Base-by-base conservation (phyloP, 202 grass and related monocot genomes). In the Schoenoplectus triqueter region DNA sequence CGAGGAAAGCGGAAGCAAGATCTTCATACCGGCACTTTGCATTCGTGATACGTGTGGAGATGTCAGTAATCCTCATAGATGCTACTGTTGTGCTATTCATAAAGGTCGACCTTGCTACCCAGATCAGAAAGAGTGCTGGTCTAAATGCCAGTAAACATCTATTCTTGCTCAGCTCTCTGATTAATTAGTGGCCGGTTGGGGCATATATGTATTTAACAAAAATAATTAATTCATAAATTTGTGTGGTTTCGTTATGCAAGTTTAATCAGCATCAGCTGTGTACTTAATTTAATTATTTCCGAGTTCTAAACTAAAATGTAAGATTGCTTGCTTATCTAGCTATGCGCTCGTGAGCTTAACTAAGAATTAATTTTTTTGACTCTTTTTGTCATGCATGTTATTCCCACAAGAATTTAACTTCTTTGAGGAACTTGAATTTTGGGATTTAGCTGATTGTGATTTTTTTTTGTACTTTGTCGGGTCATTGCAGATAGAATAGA, bases 1-100 rank as follows among this genome's bases (percentile, higher is more conserved):
- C 21, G 48, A 9, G 10, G 72, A 75, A 54, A 75, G 72, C 5
- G 48, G 48, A 9, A 54, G 72, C 49, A 75, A 75, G 49, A 75
- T 75, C 49, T 31, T 75, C 72, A 75, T 75, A 10, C 48, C 72
- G 19, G 72, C 72, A 4, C 72, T 75, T 54, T 75, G 72, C 72
- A 55, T 75, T 75, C 72, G 10, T 6, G 72, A 75, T 75, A 2
- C 72, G 14, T 75, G 72, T 13, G 72, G 72, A 0, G 19, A 52
- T 21, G 3, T 75, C 3, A 21, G 10, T 52, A 54, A 75, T 75
- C 8, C 47, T 7, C 2, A 54, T 1, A 11, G 4, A 1, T 75
- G 72, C 7, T 75, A 75, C 49, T 75, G 72, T 14, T 75, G 72
- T 5, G 72, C 72, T 0, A 4, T 75, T 52, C 18, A 14, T 9